Evolutionary conservation across 768 basidiomycete species (phyloP).

Genomic region (Boletus fagicola): DNA sequence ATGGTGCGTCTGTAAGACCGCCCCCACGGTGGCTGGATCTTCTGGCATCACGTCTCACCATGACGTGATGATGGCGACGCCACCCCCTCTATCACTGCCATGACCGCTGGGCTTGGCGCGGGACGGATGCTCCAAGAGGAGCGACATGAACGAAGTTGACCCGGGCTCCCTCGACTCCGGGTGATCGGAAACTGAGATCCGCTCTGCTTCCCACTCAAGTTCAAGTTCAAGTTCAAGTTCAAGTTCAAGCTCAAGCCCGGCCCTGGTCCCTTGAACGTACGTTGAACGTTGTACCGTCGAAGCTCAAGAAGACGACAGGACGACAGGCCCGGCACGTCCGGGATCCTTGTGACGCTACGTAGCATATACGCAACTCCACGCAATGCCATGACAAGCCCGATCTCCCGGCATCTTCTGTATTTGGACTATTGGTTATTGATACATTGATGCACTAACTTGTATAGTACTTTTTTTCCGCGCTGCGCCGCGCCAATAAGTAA

Average conservation of each 20-base stretch:
- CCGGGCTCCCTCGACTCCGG: background rate
- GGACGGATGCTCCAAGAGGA: background rate
- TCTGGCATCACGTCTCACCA: background rate
- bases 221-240: too few relatives aligned
- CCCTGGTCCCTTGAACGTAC: background rate
- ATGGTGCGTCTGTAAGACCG: background rate
- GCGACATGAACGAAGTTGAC: background rate
- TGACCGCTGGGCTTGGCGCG: background rate
- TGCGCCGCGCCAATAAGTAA: too few relatives aligned
- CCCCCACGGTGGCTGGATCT: too few relatives aligned
- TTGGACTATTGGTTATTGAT: background rate
- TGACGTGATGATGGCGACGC: background rate
- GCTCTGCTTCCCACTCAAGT: background rate
- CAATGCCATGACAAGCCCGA: background rate
- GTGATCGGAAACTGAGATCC: background rate
- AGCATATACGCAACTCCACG: too few relatives aligned
- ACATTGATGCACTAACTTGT: too few relatives aligned
- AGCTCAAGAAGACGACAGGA: background rate
- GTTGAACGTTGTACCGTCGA: background rate
- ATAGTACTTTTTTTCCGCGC: too few relatives aligned
- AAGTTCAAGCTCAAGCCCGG: too few relatives aligned
- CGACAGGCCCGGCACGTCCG: background rate
- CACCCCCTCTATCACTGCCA: background rate
- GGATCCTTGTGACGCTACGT: background rate
- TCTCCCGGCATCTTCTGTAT: background rate